Evolutionary conservation across 73 alveolate genomes (phyloP), one percentile per base, ranked within the genome.

Genomic region (Paramecium octaurelia): DNA sequence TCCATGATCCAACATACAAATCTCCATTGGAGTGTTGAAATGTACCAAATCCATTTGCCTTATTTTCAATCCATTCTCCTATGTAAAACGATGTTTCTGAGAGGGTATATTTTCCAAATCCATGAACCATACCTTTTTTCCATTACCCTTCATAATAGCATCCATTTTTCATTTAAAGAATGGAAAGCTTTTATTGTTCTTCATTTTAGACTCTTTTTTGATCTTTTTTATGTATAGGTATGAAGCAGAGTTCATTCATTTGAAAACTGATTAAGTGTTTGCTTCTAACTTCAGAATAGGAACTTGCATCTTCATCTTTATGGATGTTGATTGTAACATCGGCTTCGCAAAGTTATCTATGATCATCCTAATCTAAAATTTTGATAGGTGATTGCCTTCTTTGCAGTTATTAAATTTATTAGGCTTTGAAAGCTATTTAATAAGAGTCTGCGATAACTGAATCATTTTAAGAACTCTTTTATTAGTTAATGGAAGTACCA

Each of bases 11-110:
- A n/a, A 88, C 87, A 70, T 96, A 96, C 83, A 87, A 44, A 14
- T 94, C 92, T 57, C 96, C 95, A 90, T 96, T 97, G 10, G 92
- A 85, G 94, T 97, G 95, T 27, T 70, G 68, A 92, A 94, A 96
- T 34, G 93, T 92, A 35, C 98, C 98, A 35, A 88, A 92, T 24
- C 98, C 98, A 27, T 95, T 92, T 11, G 88, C 88, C 11, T 34
- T 31, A 75, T 75, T 75, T 21, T 75, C 88, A 21, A 75, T 20
- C 68, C 29, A 34, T 31, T 75, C 88, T 36, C 68, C 68, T n/a
- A 16, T 36, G n/a, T 71, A 71, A 9, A 29, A 34, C 3, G 88
- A 75, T 75, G 20, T 10, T 31, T 75, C 88, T n/a, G 34, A 34
- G 14, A 75, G 60, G 2, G 31, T 9, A 40, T 75, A 75, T 75